Evolutionary conservation across 768 basidiomycete genomes (phyloP).

Genomic region (Suillus decipiens): DNA sequence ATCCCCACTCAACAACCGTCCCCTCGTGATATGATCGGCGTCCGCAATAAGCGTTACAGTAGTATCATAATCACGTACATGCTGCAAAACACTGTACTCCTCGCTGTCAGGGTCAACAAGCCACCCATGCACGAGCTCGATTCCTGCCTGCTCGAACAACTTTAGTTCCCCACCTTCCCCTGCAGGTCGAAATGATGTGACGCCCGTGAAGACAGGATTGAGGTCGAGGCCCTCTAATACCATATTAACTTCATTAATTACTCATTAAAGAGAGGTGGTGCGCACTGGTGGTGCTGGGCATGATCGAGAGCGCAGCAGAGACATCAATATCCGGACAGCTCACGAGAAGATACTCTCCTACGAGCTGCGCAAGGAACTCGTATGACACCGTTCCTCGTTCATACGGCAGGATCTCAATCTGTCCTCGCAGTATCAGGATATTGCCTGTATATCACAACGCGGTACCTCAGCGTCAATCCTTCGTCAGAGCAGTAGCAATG

Average conservation of each 20-base stretch:
- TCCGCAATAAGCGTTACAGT: constrained; percentile 76
- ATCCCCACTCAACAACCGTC: constrained; percentile 53
- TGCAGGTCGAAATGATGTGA: constrained; percentile 66
- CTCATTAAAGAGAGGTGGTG: constrained; percentile 13
- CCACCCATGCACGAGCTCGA: constrained; percentile 90
- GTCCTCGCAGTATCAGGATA: constrained; percentile 82
- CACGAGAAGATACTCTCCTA: constrained; percentile 78
- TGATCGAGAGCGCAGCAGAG: constrained; percentile 31
- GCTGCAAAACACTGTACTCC: constrained; percentile 55
- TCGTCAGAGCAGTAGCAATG: neutral
- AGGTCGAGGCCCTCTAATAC: constrained; percentile 81
- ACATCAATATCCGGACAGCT: constrained; percentile 48
- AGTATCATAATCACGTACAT: constrained; percentile 68
- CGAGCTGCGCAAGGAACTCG: constrained; percentile 78
- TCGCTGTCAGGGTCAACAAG: constrained; percentile 44
- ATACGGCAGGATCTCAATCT: constrained; percentile 70
- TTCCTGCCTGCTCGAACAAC: constrained; percentile 81
- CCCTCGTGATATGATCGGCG: constrained; percentile 73
- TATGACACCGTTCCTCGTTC: constrained; percentile 76
- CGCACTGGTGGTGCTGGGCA: constrained; percentile 74
- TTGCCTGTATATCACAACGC: constrained; percentile 55
- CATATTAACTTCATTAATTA: neutral
- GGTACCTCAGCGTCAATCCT: constrained; percentile 7
- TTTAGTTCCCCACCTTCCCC: constrained; percentile 76
- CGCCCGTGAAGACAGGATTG: constrained; percentile 78